Evolutionary conservation across 2,329 filamentous ascomycete species (phyloP).

Genomic region (Calonectria montana): DNA sequence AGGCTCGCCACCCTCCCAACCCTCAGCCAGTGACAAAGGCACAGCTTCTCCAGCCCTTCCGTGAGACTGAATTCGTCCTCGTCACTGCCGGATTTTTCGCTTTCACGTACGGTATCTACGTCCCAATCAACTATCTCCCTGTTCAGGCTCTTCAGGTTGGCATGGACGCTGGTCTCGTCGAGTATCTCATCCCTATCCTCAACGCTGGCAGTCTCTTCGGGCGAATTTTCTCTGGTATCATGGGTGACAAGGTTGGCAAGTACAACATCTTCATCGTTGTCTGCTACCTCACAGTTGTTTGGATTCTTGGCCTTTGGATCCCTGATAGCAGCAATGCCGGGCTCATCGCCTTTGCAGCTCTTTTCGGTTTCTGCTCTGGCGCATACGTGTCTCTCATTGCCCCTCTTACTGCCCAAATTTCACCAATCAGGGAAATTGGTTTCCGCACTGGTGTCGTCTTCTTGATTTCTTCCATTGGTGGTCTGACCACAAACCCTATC

Average conservation of each 20-base stretch:
- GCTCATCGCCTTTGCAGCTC: constrained; percentile 52
- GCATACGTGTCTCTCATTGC: constrained; percentile 55
- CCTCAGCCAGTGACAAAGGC: constrained; percentile 43
- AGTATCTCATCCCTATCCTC: constrained; percentile 53
- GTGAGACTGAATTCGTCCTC: constrained; percentile 47
- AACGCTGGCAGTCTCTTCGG: constrained; percentile 54
- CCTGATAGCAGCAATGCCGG: constrained; percentile 44
- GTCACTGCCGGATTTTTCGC: constrained; percentile 46
- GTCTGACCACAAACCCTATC: constrained; percentile 68
- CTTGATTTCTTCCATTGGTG: constrained; percentile 64
- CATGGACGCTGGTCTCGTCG: constrained; percentile 43
- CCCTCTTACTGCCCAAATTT: constrained; percentile 55
- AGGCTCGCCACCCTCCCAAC: constrained; percentile 38
- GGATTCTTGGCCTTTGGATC: constrained; percentile 58
- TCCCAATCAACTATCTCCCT: constrained; percentile 52
- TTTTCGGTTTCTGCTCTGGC: constrained; percentile 57
- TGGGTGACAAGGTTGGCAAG: constrained; percentile 51
- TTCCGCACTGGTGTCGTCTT: constrained; percentile 56
- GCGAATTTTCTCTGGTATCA: constrained; percentile 47
- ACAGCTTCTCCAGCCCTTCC: constrained; percentile 47
- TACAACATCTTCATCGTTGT: constrained; percentile 60
- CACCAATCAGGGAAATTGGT: constrained; percentile 41
- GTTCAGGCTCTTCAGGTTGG: constrained; percentile 46
- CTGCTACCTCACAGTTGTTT: constrained; percentile 53
- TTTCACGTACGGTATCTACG: constrained; percentile 50